These are phyloP conservation scores for Lipomyces anomalus DNA, from an alignment of 805 yeast species.

Conservation along the genomic window DNA sequence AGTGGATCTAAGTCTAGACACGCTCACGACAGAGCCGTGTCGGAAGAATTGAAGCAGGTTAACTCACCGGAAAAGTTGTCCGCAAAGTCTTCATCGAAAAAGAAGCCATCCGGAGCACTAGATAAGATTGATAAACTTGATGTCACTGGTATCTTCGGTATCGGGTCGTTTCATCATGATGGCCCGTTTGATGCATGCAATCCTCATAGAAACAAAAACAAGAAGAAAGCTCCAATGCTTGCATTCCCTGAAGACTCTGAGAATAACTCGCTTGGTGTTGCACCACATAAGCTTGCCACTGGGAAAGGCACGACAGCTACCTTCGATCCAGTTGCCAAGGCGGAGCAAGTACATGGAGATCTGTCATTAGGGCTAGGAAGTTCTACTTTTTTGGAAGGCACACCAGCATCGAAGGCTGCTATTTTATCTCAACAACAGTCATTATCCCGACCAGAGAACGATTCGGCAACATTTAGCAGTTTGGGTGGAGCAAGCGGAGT, in stretches of 20 bases:
- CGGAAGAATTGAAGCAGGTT: no score
- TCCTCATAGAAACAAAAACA: conserved; percentile 81
- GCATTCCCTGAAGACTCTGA: conserved; percentile 98
- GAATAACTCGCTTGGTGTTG: conserved; percentile 70
- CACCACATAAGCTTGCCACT: conserved; percentile 12
- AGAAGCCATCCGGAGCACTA: conserved; percentile 56
- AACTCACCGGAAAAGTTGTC: not conserved
- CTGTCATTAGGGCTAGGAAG: conserved; percentile 86
- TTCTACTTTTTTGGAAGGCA: conserved; percentile 89
- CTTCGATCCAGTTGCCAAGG: conserved; percentile 67
- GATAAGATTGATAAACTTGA: conserved; percentile 94
- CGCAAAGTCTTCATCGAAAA: conserved; percentile 1
- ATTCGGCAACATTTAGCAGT: conserved; percentile 9
- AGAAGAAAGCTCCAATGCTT: conserved; percentile 77
- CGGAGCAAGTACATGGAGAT: conserved; percentile 76
- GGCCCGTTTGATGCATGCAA: conserved; percentile 99
- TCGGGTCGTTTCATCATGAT: conserved; percentile 94
- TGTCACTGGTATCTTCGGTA: conserved; percentile 90
- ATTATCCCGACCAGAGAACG: conserved; percentile 4
- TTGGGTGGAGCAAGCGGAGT: conserved; percentile 9
- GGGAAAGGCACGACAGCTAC: conserved; percentile 4
- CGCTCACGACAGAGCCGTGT: no score
- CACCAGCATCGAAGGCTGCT: conserved; percentile 63
- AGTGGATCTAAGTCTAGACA: no score
- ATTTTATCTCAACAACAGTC: conserved; percentile 19